A percentile compares a stretch with the other conserved stretches of the same genome.
Evolutionary conservation across 192 early-diverging fungal genomes (phyloP).

Genomic region (Martensiomyces pterosporus): DNA sequence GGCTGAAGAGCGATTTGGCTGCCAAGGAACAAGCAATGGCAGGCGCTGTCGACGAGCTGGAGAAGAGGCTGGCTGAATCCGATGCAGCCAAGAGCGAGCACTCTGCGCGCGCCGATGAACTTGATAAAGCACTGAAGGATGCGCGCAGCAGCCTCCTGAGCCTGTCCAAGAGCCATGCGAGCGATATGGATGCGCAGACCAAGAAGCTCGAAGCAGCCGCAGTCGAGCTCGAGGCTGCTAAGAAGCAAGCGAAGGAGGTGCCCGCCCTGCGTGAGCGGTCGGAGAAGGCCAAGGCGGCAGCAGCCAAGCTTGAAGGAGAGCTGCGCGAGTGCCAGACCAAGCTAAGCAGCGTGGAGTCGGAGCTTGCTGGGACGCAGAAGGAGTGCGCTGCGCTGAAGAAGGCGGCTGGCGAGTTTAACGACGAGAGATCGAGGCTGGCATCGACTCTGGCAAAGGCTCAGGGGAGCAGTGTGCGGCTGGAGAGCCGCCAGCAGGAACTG

Average conservation of each 20-base stretch:
- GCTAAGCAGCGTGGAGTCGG: conserved; percentile 1
- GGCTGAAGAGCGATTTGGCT: background rate
- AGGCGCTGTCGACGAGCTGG: conserved; percentile 4
- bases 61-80: conserved; percentile 2
- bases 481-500: conserved; percentile 20
- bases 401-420: conserved; percentile 2
- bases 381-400: conserved; percentile 1
- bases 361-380: background rate
- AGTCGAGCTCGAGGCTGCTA: background rate
- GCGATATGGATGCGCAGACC: background rate
- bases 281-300: background rate
- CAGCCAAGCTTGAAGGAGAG: background rate
- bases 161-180: background rate
- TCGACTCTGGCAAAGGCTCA: conserved; percentile 37
- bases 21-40: background rate
- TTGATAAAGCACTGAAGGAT: background rate
- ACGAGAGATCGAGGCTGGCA: conserved; percentile 26
- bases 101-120: background rate
- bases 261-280: background rate
- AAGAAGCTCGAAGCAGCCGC: background rate
- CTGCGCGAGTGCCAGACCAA: background rate
- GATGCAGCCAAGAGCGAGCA: background rate
- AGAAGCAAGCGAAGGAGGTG: background rate
- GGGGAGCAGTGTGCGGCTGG: conserved; percentile 18
- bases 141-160: background rate